Base-by-base conservation (phyloP, 345 rosid genomes). In the Moricandia arvensis region DNA sequence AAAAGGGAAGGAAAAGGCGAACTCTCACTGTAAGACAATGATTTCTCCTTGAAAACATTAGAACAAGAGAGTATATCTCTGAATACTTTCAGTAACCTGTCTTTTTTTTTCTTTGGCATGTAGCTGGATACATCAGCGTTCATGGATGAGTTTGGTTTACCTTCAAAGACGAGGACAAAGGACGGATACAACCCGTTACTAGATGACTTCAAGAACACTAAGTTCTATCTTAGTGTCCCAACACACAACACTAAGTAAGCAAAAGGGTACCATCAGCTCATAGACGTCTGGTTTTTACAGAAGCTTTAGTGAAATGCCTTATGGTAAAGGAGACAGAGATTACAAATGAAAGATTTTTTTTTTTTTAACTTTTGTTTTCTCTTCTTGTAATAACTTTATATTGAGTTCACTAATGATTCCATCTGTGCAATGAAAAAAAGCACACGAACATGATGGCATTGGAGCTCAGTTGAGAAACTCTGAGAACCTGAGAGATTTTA, bases 91-190 rank as follows among this genome's bases (percentile, higher is more conserved):
- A 35, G 0, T 72, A 65, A 66, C 63, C 7, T 13, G 35, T 63
- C n/a, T 24, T 66, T 1, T 54, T 13, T 31, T 64, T 17, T 21
- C 24, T 11, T 47, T 12, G 12, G 8, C 0, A 13, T 79, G 67
- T 71, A 91, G 96, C 93, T 94, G 0, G 93, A 89, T 77, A 90
- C 97, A 33, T 91, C 96, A 53, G 78, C 89, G 3, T 93, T 91
- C 83, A 94, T 94, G 98, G 95, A 89, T 77, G 98, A 91, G 85
- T 94, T 94, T 64, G 96, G 95, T 31, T 82, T 94, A 80, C 95
- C 96, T 2, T 57, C 93, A 31, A 94, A 89, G 83, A 91, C 97
- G 29, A 87, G 93, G 75, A 90, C 96, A 6, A 91, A 84, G 83
- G 94, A 93, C 11, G 96, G 98, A 66, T 91, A 91, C 88, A 93